These are phyloP conservation scores for Asterophora parasitica DNA, from an alignment of 768 basidiomycete species.

Conservation along the genomic window DNA sequence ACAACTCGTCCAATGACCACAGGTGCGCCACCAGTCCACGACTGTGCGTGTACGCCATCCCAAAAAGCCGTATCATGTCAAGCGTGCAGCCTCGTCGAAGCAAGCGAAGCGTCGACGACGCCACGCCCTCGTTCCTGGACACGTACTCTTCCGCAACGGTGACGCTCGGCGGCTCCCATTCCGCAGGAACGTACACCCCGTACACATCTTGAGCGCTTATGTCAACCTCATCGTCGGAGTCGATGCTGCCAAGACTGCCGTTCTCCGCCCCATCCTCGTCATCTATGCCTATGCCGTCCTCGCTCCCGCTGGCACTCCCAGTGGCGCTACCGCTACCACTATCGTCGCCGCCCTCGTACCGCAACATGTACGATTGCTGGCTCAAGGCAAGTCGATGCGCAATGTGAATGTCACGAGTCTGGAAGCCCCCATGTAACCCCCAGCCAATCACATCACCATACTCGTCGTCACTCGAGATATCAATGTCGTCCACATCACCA, in stretches of 20 bases:
- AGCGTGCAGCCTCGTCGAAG: constrained; percentile 56
- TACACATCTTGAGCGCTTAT: constrained; percentile 7
- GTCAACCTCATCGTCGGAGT: constrained; percentile 6
- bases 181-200: constrained; percentile 35
- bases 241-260: constrained; percentile 3
- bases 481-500: constrained; percentile 12
- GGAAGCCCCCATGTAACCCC: constrained; percentile 6
- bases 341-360: neutral
- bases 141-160: constrained; percentile 19
- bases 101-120: constrained; percentile 25
- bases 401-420: neutral
- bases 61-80: constrained; percentile 52
- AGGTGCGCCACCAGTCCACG: constrained; percentile 48
- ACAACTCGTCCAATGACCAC: constrained; percentile 30
- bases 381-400: constrained; percentile 1
- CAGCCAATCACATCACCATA: constrained; percentile 25
- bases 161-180: constrained; percentile 56
- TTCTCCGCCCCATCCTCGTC: constrained; percentile 20
- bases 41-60: constrained; percentile 51
- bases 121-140: constrained; percentile 23
- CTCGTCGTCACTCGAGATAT: constrained; percentile 20
- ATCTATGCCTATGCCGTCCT: constrained; percentile 17
- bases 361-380: neutral
- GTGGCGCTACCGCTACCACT: neutral
- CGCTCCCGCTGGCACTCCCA: neutral